Evolutionary conservation across 2,329 filamentous ascomycete genomes (phyloP), one percentile per base, ranked within the genome.

Genomic region (Ceratocystis papillata): DNA sequence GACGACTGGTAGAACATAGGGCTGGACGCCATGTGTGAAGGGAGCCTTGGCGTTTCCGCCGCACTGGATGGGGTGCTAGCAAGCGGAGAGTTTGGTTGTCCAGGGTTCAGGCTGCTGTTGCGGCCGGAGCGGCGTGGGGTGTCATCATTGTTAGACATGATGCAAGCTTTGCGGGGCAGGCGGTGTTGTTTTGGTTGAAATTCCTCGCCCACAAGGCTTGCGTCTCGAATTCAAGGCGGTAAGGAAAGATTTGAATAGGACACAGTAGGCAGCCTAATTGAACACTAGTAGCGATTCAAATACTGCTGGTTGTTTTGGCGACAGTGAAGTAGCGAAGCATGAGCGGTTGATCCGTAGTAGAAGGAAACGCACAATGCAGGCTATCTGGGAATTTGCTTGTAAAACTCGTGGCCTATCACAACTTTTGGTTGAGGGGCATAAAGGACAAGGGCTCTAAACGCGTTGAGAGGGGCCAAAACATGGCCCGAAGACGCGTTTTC

Each of bases 1-100:
- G 79, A 77, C 1, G 80, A 84, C 71, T 82, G 84, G 75, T 86
- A 95, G 75, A 89, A 89, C 69, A 96, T 80, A 50, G 92, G 92
- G 67, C 91, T 96, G 3, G 90, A 94, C 4, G 84, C 83, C 69
- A 86, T 78, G 70, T 81, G 79, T 10, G 60, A 46, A 12, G 64
- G 63, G 4, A 68, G 60, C 15, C 53, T 48, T 5, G 67, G 67
- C 17, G 67, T 66, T 25, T 68, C 67, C 10, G 67, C 67, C 4
- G 61, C 62, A 53, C 65, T 55, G 1, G 67, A 68, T 3, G 67
- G 64, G 20, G 60, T 68, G 46, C 46, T 37, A 15, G 65, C 65
- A n/a, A 55, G 61, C 45, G 50, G 61, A 25, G 61, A 63, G 44
- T 25, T 63, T 12, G 44, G 12, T 17, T 63, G 61, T 44, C 15